These are phyloP conservation scores for Arthrobotrys sphaeroides DNA, from an alignment of 2,329 filamentous ascomycete genomes.

Conservation along the genomic window DNA sequence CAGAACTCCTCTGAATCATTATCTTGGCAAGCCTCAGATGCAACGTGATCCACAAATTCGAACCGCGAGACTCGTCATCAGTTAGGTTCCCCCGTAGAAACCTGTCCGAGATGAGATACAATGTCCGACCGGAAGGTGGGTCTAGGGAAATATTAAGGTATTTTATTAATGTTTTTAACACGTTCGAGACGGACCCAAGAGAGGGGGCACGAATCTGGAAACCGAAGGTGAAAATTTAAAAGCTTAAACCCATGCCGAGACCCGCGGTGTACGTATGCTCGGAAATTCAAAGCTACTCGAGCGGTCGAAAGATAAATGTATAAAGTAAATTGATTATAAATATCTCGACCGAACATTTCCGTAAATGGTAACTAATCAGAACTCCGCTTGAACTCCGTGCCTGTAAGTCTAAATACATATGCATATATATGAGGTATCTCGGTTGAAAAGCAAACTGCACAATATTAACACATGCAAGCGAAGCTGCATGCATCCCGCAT, in stretches of 20 bases:
- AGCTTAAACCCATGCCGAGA: too few species aligned
- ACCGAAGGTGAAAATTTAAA: too few species aligned
- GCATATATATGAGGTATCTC: constrained; percentile 4
- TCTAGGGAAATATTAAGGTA: not conserved
- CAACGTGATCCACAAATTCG: not conserved
- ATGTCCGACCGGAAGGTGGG: not conserved
- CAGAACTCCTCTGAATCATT: not conserved
- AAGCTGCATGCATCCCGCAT: not conserved
- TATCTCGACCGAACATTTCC: not conserved
- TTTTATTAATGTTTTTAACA: too few species aligned
- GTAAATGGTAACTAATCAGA: not conserved
- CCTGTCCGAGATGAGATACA: not conserved
- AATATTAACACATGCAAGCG: too few species aligned
- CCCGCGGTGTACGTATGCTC: too few species aligned
- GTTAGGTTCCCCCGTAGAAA: not conserved
- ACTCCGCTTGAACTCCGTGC: not conserved
- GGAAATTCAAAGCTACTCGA: too few species aligned
- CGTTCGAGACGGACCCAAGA: too few species aligned
- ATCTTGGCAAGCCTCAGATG: not conserved
- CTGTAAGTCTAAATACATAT: not conserved
- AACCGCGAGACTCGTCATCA: not conserved
- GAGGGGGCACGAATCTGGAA: too few species aligned
- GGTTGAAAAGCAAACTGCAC: not conserved
- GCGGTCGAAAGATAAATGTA: not conserved
- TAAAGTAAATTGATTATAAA: not conserved